phyloP scores from a whole-genome alignment of 2,329 filamentous ascomycete genomes.

The Pezicula rhizophila region DNA sequence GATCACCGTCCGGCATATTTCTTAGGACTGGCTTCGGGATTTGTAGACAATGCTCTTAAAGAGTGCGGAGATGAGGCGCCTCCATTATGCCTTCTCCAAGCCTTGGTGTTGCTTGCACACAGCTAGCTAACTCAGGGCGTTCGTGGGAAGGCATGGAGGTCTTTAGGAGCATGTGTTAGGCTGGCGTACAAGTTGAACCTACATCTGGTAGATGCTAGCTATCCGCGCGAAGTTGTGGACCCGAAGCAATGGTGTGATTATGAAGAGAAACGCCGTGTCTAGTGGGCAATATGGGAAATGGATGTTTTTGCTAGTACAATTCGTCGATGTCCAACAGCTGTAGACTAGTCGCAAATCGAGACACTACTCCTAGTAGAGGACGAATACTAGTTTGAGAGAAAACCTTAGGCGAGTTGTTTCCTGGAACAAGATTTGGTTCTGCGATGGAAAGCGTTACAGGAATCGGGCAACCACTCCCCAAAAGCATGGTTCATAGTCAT shows the following conservation, averaged over 20 bases:
- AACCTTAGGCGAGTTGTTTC: conserved; percentile 22
- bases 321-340: conserved; percentile 29
- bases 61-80: conserved; percentile 26
- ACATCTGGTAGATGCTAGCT: conserved; percentile 9
- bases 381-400: conserved; percentile 26
- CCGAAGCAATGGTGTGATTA: conserved; percentile 18
- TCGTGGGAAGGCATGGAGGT: conserved; percentile 29
- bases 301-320: conserved; percentile 36
- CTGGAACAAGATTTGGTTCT: conserved; percentile 25
- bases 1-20: conserved; percentile 6
- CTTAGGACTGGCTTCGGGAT: conserved; percentile 16
- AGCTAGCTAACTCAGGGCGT: conserved; percentile 30
- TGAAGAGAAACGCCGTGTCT: conserved; percentile 33
- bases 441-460: conserved; percentile 27
- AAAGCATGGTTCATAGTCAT: conserved; percentile 34
- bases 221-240: conserved; percentile 6
- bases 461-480: conserved; percentile 25
- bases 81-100: conserved; percentile 29
- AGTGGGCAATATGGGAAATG: conserved; percentile 38
- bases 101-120: conserved; percentile 26
- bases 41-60: conserved; percentile 24
- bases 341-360: conserved; percentile 31
- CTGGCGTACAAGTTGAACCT: conserved; percentile 15
- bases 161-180: conserved; percentile 22
- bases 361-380: conserved; percentile 31